Evolutionary conservation across 768 basidiomycete genomes (phyloP).

Genomic region (Tulasnella sp.): DNA sequence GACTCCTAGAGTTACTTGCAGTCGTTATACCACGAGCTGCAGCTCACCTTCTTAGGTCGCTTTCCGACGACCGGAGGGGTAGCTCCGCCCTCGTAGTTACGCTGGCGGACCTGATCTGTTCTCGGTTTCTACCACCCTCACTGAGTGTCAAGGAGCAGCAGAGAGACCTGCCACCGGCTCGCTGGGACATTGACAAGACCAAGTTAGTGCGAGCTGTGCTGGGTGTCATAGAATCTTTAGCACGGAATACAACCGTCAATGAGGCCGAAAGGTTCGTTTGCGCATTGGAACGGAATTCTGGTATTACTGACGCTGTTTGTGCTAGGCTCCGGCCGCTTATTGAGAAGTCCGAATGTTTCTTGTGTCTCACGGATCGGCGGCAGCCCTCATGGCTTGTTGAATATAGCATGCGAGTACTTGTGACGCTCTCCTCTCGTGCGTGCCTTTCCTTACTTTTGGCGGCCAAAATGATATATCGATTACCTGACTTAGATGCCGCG

Average conservation of each 20-base stretch:
- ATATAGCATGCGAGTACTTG: constrained; percentile 40
- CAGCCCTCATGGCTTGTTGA: constrained; percentile 40
- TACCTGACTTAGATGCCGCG: constrained; percentile 26
- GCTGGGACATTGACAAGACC: constrained; percentile 1
- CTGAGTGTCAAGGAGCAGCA: neutral
- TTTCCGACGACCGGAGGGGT: neutral
- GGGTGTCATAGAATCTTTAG: neutral
- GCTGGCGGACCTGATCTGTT: neutral
- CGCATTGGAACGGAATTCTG: too few species aligned
- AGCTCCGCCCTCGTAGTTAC: neutral
- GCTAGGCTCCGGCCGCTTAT: neutral
- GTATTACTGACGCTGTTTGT: too few species aligned
- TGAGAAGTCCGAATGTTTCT: neutral
- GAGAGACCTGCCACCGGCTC: neutral
- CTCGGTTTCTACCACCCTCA: neutral
- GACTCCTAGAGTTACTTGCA: constrained; percentile 1
- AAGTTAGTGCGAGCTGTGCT: neutral
- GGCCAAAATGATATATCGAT: too few species aligned
- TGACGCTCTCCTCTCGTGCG: constrained; percentile 47
- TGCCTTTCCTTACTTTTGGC: constrained; percentile 15
- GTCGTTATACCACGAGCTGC: neutral
- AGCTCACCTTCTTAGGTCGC: neutral
- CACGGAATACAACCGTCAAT: neutral
- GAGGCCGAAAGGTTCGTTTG: too few species aligned
- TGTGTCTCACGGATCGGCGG: neutral